These are phyloP conservation scores for Myotisia sp. DNA, from an alignment of 2,329 filamentous ascomycete species.

Conservation along the genomic window DNA sequence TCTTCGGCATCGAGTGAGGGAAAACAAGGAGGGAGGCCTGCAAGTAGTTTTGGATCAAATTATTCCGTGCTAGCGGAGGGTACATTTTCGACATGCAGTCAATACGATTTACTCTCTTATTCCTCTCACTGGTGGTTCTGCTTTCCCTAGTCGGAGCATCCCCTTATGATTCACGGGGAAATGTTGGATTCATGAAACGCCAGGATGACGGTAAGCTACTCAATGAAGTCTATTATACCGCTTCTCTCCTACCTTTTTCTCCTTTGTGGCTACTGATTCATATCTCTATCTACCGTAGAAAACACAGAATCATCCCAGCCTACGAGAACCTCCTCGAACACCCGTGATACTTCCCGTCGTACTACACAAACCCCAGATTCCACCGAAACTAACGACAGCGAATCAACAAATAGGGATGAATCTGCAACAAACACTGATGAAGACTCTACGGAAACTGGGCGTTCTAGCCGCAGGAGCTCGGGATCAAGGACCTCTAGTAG, in stretches of 20 bases:
- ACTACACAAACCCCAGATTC: conserved; percentile 4
- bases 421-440: too few species aligned
- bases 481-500: conserved; percentile 17
- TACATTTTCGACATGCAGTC: conserved; percentile 21
- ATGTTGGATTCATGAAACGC: conserved; percentile 14
- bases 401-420: too few species aligned
- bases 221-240: conserved; percentile 11
- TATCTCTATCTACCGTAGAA: conserved; percentile 2
- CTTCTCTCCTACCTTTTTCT: conserved; percentile 10
- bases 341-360: too few species aligned
- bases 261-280: neutral
- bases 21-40: too few species aligned
- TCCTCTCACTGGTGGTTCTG: conserved; percentile 23
- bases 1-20: too few species aligned
- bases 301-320: conserved; percentile 14
- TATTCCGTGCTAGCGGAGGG: conserved; percentile 1
- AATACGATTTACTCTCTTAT: conserved; percentile 17
- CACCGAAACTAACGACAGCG: conserved; percentile 2
- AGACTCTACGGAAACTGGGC: too few species aligned
- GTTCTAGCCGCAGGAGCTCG: too few species aligned
- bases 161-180: conserved; percentile 10
- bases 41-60: too few species aligned
- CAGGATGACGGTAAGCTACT: too few species aligned
- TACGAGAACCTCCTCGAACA: conserved; percentile 9
- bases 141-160: conserved; percentile 21